A percentile compares a stretch with the other conserved stretches of the same genome.
Evolutionary conservation across 1,139 yeast genomes (phyloP).

Genomic region (Scheffersomyces quercinus): DNA sequence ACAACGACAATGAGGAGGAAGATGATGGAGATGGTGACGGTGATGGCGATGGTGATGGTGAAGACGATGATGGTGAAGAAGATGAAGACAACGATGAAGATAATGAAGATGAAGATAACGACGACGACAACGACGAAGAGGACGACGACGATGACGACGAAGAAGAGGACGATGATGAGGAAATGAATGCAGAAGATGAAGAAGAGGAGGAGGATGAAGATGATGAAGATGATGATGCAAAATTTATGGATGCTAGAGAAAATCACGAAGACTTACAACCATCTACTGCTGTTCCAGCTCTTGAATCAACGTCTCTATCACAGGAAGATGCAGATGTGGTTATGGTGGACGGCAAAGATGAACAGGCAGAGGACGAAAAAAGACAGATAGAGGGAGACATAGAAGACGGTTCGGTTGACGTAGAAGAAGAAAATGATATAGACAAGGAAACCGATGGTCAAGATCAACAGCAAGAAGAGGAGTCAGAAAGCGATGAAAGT

Average conservation of each 20-base stretch:
- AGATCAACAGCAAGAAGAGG: conserved; percentile 3
- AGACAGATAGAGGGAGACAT: conserved; percentile 6
- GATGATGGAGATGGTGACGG: conserved; percentile 17
- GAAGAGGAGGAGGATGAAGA: conserved; percentile 13
- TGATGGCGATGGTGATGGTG: conserved; percentile 16
- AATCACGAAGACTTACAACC: conserved; percentile 5
- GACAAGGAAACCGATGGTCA: background rate
- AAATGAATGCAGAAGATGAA: conserved; percentile 12
- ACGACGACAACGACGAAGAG: conserved; percentile 13
- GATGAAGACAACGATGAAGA: conserved; percentile 16
- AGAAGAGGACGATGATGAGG: conserved; percentile 12
- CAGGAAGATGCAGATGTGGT: conserved; percentile 7
- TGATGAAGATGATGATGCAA: conserved; percentile 14
- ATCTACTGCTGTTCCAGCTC: background rate
- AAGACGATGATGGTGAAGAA: conserved; percentile 13
- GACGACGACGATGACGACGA: conserved; percentile 15
- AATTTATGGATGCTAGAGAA: conserved; percentile 23
- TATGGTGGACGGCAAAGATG: conserved; percentile 4
- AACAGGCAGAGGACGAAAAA: conserved; percentile 7
- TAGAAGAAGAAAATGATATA: conserved; percentile 5
- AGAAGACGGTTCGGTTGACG: conserved; percentile 3
- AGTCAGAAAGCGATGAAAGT: conserved; percentile 5
- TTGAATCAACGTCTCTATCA: background rate
- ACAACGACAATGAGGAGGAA: conserved; percentile 15
- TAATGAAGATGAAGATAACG: conserved; percentile 18